A percentile compares a stretch with the other conserved stretches of the same genome.
These are phyloP conservation scores for Teunomyces lycoperdinae DNA, from an alignment of 805 yeast genomes.

Conservation along the genomic window DNA sequence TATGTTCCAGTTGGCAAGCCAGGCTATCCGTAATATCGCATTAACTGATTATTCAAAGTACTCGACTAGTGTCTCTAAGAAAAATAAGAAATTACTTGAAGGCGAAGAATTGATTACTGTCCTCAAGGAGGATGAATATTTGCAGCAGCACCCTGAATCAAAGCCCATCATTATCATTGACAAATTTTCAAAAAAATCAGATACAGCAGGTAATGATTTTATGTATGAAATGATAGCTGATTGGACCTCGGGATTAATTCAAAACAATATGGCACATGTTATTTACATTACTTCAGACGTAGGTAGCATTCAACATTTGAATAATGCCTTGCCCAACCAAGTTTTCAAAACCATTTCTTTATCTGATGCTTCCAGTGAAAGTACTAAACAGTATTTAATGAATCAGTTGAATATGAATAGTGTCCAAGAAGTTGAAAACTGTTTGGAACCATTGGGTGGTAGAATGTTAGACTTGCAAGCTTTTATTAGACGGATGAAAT, in stretches of 20 bases:
- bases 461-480: constrained; percentile 92
- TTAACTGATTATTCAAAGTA: constrained; percentile 30
- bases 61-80: constrained; percentile 17
- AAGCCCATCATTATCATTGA: constrained; percentile 86
- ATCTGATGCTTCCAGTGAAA: constrained; percentile 74
- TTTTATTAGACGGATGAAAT: constrained; percentile 78
- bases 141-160: constrained; percentile 80
- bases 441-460: constrained; percentile 83
- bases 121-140: constrained; percentile 72
- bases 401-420: constrained; percentile 44
- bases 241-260: constrained; percentile 81
- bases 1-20: constrained; percentile 68
- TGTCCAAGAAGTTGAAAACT: constrained; percentile 45
- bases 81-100: constrained; percentile 17
- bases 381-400: constrained; percentile 69
- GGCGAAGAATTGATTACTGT: constrained; percentile 26
- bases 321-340: constrained; percentile 78
- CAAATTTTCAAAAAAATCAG: constrained; percentile 59
- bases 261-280: constrained; percentile 84
- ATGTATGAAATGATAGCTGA: constrained; percentile 75
- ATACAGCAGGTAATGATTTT: constrained; percentile 50
- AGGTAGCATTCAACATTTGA: constrained; percentile 65
- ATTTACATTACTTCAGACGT: constrained; percentile 83
- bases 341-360: constrained; percentile 73
- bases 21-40: constrained; percentile 69